Base-by-base conservation (phyloP, 2,329 filamentous ascomycete species). In the Aspergillus terreus region DNA sequence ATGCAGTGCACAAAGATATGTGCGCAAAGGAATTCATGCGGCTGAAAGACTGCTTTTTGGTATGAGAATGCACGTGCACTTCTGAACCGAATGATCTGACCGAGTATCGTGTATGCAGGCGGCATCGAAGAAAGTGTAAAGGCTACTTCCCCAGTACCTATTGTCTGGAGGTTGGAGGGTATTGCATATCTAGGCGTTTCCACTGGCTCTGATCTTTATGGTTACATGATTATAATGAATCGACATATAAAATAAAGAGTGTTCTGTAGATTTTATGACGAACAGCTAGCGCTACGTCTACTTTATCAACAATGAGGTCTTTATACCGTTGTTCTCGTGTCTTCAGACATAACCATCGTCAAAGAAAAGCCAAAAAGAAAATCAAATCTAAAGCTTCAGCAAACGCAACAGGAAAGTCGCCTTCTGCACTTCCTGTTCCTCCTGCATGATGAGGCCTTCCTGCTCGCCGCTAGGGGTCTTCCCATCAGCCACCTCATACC, bases 1-100 rank as follows among this genome's bases (percentile, higher is more conserved):
- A 92, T 66, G 83, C 90, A 4, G 83, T 96, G 3, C 82, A 91
- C 62, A 95, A 95, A 67, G 90, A 96, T 67, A 94, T 94, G 78
- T 99, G 94, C 66, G 79, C 80, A 4, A 84, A 83, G 52, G 91
- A 96, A 66, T 97, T 99, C 61, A 77, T 94, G 71, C 84, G 76
- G 58, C 71, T 97, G 45, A 96, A 95, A 69, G 80, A 95, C 59
- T 97, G 92, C 67, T 95, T 90, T 66, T 65, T 95, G 65, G 92
- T 96, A 38, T n/a, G 78, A 63, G 81, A 59, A 45, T 33, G 9
- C 15, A 5, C 21, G 10, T 10, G 36, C 12, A 27, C 47, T 21
- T 35, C 19, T 2, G 15, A 7, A 12, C 23, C 10, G 15, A 11
- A 9, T 19, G 12, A 49, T 42, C 43, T 42, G 21, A 35, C 55